A percentile compares a stretch with the other conserved stretches of the same genome.
phyloP scores from a whole-genome alignment of 345 rosid species.

The Eucalyptus tenuipes region DNA sequence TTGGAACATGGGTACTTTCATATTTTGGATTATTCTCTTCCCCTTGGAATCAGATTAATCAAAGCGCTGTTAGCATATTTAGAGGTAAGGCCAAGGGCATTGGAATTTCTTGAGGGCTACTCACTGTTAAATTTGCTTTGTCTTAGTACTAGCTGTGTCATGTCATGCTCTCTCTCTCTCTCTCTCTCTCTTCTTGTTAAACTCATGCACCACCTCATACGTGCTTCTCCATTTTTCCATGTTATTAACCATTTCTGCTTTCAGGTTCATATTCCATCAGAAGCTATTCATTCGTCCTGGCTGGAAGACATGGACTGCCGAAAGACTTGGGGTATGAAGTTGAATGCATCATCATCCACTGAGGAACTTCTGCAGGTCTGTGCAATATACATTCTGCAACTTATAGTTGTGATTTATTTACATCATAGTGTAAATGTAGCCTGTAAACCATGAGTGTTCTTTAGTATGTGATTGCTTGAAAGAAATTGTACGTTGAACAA shows the following conservation, averaged over 20 bases:
- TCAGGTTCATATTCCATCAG: slow-evolving; percentile 67
- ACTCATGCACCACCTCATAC: background rate
- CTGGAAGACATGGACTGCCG: slow-evolving; percentile 24
- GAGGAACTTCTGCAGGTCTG: slow-evolving; percentile 75
- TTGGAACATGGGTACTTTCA: slow-evolving; percentile 6
- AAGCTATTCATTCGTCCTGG: slow-evolving; percentile 78
- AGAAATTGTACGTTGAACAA: background rate
- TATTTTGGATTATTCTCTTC: slow-evolving; percentile 34
- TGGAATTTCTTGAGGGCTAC: background rate
- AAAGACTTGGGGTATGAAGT: slow-evolving; percentile 45
- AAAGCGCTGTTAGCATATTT: slow-evolving; percentile 48
- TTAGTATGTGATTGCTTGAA: background rate
- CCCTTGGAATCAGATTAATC: slow-evolving; percentile 63
- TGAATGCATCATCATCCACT: slow-evolving; percentile 43
- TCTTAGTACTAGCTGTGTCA: background rate
- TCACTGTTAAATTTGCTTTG: background rate
- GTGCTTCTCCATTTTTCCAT: background rate
- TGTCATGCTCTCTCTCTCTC: background rate
- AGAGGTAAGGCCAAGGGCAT: slow-evolving; percentile 40
- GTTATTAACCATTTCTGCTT: background rate
- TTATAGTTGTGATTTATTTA: background rate
- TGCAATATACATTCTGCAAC: background rate
- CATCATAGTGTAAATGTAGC: background rate
- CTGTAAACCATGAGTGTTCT: background rate
- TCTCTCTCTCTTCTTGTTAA: background rate